These are phyloP conservation scores for Elsinoe fawcettii DNA, from an alignment of 2,329 filamentous ascomycete species.

Conservation along the genomic window DNA sequence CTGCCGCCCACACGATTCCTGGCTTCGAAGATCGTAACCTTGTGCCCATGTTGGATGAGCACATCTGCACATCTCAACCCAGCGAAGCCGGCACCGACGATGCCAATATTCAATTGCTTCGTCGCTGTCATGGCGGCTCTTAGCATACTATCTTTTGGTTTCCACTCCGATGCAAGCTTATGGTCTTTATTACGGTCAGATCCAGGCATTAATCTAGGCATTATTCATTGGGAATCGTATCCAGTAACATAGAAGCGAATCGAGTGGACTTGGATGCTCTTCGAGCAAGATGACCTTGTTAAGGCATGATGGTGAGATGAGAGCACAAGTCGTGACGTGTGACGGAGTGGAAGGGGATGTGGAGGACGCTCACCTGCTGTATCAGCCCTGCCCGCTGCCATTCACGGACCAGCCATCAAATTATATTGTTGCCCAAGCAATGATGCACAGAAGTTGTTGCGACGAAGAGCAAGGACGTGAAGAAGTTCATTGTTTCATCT, in stretches of 20 bases:
- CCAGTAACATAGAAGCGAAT: too few relatives aligned
- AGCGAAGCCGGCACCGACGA: constrained; percentile 64
- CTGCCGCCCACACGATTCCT: constrained; percentile 60
- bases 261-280: too few relatives aligned
- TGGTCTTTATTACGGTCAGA: constrained; percentile 9
- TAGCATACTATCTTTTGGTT: constrained; percentile 12
- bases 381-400: too few relatives aligned
- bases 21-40: constrained; percentile 63
- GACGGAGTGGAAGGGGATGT: too few relatives aligned
- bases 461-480: background rate
- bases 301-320: background rate
- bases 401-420: too few relatives aligned
- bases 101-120: constrained; percentile 38
- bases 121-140: constrained; percentile 3
- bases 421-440: too few relatives aligned
- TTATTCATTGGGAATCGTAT: background rate
- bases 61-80: constrained; percentile 65
- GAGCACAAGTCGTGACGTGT: too few relatives aligned
- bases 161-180: constrained; percentile 10
- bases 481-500: background rate
- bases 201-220: constrained; percentile 14
- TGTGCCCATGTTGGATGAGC: constrained; percentile 55
- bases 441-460: too few relatives aligned
- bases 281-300: background rate
- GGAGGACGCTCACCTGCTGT: too few relatives aligned